Base-by-base conservation (phyloP, 768 basidiomycete genomes). In the Serendipita sp. region DNA sequence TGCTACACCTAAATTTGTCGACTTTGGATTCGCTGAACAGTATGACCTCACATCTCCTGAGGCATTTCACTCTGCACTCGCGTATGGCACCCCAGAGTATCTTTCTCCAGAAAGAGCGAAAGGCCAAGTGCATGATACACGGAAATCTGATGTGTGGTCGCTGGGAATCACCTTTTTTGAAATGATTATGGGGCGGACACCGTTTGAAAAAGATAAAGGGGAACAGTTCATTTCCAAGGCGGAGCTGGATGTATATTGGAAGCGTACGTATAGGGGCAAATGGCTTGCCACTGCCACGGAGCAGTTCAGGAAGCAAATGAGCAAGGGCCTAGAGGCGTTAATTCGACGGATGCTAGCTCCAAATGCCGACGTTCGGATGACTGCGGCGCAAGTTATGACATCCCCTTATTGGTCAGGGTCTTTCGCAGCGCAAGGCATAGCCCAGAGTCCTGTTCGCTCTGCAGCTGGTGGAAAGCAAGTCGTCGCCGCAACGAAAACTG, bases 71-170 rank as follows among this genome's bases (percentile, higher is more conserved):
- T 89, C 87, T 69, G 88, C 88, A 70, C 79, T 91, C 52, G 83
- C 89, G 0, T 89, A 89, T 71, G 95, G 93, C 3, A 98, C 94
- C 2, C 92, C 93, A 32, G 92, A 95, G 86, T 98, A 97, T 74
- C 83, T 97, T 4, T 87, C 89, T 4, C 94, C 95, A 0, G 89
- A 94, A 73, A 85, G 96, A 3, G 92, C 95, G 1, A 82, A 85
- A 41, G 92, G 93, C 5, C 78, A 86, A 51, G 83, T 83, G 4
- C 95, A 99, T 69, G 95, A 99, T 72, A 97, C 95, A 54, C 85
- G 95, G 51, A 89, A 92, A 74, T 87, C 89, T 0, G 95, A 88
- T 67, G 77, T 91, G 51, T 90, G 87, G 85, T 84, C 88, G n/a
- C 83, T 89, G 2, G 87, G 86, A 54, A 77, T 95, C 32, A 91